A percentile compares a stretch with the other conserved stretches of the same genome.
Evolutionary conservation across 495 filamentous ascomycete genomes (phyloP).

Genomic region (Aspergillus bridgeri): DNA sequence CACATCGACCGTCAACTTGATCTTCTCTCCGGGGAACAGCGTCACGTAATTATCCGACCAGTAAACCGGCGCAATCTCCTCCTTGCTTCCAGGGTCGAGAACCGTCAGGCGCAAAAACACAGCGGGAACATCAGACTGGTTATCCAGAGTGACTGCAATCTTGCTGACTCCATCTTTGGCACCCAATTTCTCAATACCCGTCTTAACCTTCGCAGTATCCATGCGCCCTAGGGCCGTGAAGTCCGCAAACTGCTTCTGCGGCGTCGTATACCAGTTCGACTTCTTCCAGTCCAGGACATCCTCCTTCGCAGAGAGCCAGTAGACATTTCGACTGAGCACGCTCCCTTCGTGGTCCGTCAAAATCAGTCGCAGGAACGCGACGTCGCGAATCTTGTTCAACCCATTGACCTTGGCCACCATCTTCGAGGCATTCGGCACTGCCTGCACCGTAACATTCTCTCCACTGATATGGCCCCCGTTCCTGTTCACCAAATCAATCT

Average conservation of each 20-base stretch:
- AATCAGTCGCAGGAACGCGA: conserved; percentile 50
- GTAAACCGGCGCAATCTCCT: conserved; percentile 48
- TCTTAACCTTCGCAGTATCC: conserved; percentile 31
- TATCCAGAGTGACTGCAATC: conserved; percentile 44
- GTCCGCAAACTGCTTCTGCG: conserved; percentile 51
- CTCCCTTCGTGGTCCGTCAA: conserved; percentile 28
- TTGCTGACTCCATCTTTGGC: not conserved
- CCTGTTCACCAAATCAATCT: conserved; percentile 46
- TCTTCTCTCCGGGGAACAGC: conserved; percentile 54
- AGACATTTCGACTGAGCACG: conserved; percentile 56
- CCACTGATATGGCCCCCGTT: conserved; percentile 41
- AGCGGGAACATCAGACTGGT: conserved; percentile 49
- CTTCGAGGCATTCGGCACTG: conserved; percentile 27
- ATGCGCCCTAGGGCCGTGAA: conserved; percentile 48
- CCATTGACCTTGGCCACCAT: conserved; percentile 21
- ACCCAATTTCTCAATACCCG: conserved; percentile 9
- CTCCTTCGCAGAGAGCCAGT: conserved; percentile 51
- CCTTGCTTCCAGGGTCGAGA: conserved; percentile 30
- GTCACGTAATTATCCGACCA: conserved; percentile 66
- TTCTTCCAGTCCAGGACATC: conserved; percentile 55
- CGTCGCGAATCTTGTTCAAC: conserved; percentile 34
- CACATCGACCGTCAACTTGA: conserved; percentile 28
- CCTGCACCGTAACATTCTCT: conserved; percentile 16
- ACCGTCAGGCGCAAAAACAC: conserved; percentile 54
- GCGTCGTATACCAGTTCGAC: conserved; percentile 58